A percentile compares a stretch with the other conserved stretches of the same genome.
Evolutionary conservation across 352 stramenopile genomes (phyloP).

Genomic region (Thalassiosira pacifica): DNA sequence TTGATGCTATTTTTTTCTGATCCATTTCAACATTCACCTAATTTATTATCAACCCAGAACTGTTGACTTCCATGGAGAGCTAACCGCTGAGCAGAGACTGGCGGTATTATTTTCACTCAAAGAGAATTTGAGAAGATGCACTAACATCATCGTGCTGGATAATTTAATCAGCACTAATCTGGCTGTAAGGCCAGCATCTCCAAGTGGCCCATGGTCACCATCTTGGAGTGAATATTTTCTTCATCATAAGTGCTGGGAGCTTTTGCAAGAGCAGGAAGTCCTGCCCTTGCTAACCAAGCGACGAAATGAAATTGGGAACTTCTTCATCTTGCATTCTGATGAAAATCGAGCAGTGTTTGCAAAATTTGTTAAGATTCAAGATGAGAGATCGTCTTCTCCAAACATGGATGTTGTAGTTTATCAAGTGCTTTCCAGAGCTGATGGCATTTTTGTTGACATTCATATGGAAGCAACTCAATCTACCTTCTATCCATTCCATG

Average conservation of each 20-base stretch:
- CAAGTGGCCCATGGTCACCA: slow-evolving; percentile 31
- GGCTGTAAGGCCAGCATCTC: slow-evolving; percentile 36
- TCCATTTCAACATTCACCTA: no score
- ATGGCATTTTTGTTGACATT: slow-evolving; percentile 80
- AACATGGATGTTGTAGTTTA: slow-evolving; percentile 57
- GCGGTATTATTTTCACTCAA: slow-evolving; percentile 50
- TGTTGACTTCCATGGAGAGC: slow-evolving; percentile 68
- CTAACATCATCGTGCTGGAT: slow-evolving; percentile 56
- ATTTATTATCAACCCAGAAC: no score
- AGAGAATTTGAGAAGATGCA: slow-evolving; percentile 30
- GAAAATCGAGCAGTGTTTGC: slow-evolving; percentile 71
- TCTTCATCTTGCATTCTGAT: slow-evolving; percentile 74
- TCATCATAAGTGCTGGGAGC: slow-evolving; percentile 77
- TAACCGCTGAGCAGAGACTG: slow-evolving; percentile 53
- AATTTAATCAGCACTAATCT: slow-evolving; percentile 58
- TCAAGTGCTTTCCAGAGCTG: slow-evolving; percentile 58
- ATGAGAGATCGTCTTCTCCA: slow-evolving; percentile 21
- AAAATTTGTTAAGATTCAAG: slow-evolving; percentile 70
- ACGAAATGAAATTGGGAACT: slow-evolving; percentile 75
- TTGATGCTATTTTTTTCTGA: neutral
- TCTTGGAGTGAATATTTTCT: slow-evolving; percentile 66
- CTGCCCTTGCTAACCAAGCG: slow-evolving; percentile 77
- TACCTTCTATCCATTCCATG: slow-evolving; percentile 57
- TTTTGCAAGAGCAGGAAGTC: slow-evolving; percentile 80
- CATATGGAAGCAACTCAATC: slow-evolving; percentile 77